These are phyloP conservation scores for Epichloe aotearoae DNA, from an alignment of 2,329 filamentous ascomycete species.

Conservation along the genomic window DNA sequence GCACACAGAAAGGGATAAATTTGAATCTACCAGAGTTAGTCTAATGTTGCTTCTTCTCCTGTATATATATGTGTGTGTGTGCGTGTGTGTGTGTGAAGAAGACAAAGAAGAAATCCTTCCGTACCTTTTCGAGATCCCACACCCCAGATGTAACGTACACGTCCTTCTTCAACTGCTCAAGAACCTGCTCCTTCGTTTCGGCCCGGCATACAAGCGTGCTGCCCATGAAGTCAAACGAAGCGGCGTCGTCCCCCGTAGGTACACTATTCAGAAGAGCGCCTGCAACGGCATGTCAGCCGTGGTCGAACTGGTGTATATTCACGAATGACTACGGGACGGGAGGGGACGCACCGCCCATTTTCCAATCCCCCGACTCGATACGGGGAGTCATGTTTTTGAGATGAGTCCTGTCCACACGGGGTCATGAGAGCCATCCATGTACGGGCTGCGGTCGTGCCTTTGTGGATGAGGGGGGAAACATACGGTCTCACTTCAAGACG, in stretches of 20 bases:
- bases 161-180: constrained; percentile 55
- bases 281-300: constrained; percentile 13
- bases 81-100: too few relatives aligned
- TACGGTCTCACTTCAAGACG: constrained; percentile 47
- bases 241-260: constrained; percentile 46
- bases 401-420: constrained; percentile 27
- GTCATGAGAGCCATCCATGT: not conserved
- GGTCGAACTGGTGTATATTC: too few relatives aligned
- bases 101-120: constrained; percentile 4
- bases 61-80: not conserved
- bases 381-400: constrained; percentile 41
- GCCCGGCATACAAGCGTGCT: constrained; percentile 57
- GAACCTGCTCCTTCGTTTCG: constrained; percentile 54
- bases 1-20: constrained; percentile 37
- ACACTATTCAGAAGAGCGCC: constrained; percentile 56
- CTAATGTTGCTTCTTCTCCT: not conserved
- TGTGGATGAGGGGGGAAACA: constrained; percentile 14
- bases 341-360: constrained; percentile 46
- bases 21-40: constrained; percentile 23
- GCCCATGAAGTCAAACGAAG: constrained; percentile 56
- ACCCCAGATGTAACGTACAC: constrained; percentile 59
- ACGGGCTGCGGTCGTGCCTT: not conserved
- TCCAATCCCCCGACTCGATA: constrained; percentile 41
- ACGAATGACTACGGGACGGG: not conserved
- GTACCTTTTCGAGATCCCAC: constrained; percentile 64